Evolutionary conservation across 2,329 filamentous ascomycete species (phyloP).

Genomic region (Verruconis gallopava): DNA sequence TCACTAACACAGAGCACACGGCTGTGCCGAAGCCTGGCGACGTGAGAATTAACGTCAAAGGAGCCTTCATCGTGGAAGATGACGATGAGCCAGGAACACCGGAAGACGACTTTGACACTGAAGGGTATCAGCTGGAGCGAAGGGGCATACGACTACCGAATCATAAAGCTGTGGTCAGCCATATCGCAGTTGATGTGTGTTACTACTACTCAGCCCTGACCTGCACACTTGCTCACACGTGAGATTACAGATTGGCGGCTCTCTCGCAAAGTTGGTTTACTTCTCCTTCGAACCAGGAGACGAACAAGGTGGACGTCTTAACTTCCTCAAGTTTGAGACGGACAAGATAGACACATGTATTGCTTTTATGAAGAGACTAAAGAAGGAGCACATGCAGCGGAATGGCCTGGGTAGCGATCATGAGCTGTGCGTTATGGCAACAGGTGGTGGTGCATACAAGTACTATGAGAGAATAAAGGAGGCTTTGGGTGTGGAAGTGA

Average conservation of each 20-base stretch:
- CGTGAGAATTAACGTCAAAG: conserved; percentile 91
- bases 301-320: conserved; percentile 69
- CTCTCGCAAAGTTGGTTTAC: conserved; percentile 91
- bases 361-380: conserved; percentile 76
- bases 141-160: conserved; percentile 94
- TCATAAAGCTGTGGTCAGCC: conserved; percentile 88
- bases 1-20: conserved; percentile 7
- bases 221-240: neutral
- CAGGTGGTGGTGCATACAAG: conserved; percentile 90
- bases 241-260: conserved; percentile 68
- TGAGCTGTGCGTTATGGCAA: conserved; percentile 89
- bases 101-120: conserved; percentile 29
- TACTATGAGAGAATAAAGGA: conserved; percentile 87
- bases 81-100: conserved; percentile 34
- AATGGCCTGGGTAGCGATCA: conserved; percentile 57
- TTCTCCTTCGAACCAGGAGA: conserved; percentile 67
- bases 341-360: conserved; percentile 89
- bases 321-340: conserved; percentile 94
- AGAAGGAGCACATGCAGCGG: conserved; percentile 64
- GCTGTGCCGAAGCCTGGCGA: conserved; percentile 45
- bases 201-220: neutral
- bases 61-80: conserved; percentile 90
- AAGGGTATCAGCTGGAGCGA: conserved; percentile 56
- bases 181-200: conserved; percentile 88
- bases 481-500: conserved; percentile 72